A percentile compares a stretch with the other conserved stretches of the same genome.
Evolutionary conservation across 345 rosid species (phyloP).

Genomic region (Arabidopsis thaliana): TAIR10.1 NC_003074.8:3992501-3993000

Average conservation of each 20-base stretch:
- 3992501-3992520: conserved; percentile 62
- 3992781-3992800: conserved; percentile 66
- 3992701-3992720: conserved; percentile 65
- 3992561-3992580: conserved; percentile 60
- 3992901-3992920: conserved; percentile 56
- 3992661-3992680: conserved; percentile 63
- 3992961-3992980: conserved; percentile 60
- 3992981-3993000: conserved; percentile 53
- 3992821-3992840: conserved; percentile 66
- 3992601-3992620: conserved; percentile 71
- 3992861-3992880: conserved; percentile 53
- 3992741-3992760: conserved; percentile 71
- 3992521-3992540: conserved; percentile 56
- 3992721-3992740: conserved; percentile 58
- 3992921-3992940: conserved; percentile 50
- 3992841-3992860: conserved; percentile 63
- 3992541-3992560: conserved; percentile 63
- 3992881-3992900: conserved; percentile 55
- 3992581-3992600: conserved; percentile 68
- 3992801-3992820: conserved; percentile 73
- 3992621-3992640: conserved; percentile 74
- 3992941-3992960: conserved; percentile 51
- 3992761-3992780: conserved; percentile 64
- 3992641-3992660: conserved; percentile 60
- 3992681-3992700: conserved; percentile 65